A percentile compares a stretch with the other conserved stretches of the same genome.
phyloP scores from a whole-genome alignment of 495 filamentous ascomycete genomes.

The Annulohypoxylon maeteangense region DNA sequence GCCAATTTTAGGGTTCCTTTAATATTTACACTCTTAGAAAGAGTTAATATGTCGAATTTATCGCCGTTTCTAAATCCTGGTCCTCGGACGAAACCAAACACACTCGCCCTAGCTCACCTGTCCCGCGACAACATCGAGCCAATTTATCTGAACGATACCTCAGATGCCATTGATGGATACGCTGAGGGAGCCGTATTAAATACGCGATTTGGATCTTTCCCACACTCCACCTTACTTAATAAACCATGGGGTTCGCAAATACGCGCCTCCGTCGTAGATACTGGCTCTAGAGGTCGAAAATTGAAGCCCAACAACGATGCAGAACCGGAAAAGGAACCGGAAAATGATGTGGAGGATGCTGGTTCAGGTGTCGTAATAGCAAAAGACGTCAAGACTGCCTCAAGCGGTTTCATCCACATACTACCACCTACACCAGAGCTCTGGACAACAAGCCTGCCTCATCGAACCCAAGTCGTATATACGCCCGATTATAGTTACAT shows the following conservation, averaged over 20 bases:
- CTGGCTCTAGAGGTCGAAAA: constrained; percentile 78
- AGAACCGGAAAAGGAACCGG: constrained; percentile 43
- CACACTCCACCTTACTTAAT: constrained; percentile 83
- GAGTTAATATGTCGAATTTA: constrained; percentile 45
- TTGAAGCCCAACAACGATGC: constrained; percentile 59
- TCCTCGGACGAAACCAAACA: constrained; percentile 61
- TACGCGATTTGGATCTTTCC: constrained; percentile 95
- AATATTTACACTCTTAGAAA: neutral
- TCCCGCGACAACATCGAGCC: constrained; percentile 84
- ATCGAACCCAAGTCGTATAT: constrained; percentile 97
- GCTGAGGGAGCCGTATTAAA: constrained; percentile 86
- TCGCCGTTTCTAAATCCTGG: constrained; percentile 82
- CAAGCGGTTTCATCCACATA: constrained; percentile 88
- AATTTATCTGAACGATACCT: constrained; percentile 70
- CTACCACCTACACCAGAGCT: constrained; percentile 91
- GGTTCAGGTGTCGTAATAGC: constrained; percentile 32
- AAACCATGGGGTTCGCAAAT: constrained; percentile 93
- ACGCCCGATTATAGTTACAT: constrained; percentile 98
- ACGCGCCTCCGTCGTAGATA: constrained; percentile 87
- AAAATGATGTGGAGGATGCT: constrained; percentile 42
- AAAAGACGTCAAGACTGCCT: constrained; percentile 63
- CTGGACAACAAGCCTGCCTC: constrained; percentile 90
- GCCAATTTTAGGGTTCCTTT: neutral
- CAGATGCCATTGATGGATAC: constrained; percentile 74
- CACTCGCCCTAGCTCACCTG: constrained; percentile 82